Conservation (phyloP, 768 basidiomycete genomes). For the Pilatotrama ljubarskyi region DNA sequence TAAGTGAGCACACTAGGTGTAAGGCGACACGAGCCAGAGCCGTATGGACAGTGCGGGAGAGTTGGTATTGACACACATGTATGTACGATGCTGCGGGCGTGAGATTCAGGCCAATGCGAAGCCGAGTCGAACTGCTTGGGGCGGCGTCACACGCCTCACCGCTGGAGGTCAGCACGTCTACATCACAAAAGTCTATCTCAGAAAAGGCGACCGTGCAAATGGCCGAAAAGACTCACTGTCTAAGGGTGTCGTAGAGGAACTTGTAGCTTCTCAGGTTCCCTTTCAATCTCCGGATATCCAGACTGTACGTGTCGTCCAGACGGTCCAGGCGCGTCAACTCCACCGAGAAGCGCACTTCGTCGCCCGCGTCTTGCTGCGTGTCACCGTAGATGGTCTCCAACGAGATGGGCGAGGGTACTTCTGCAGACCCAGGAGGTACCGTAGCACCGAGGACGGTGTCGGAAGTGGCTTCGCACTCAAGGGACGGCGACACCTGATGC, state of each 20-base stretch:
- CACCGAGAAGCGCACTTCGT: slow-evolving; percentile 95
- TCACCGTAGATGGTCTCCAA: slow-evolving; percentile 78
- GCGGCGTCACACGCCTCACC: slow-evolving; percentile 13
- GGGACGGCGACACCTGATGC: slow-evolving; percentile 16
- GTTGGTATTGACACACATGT: slow-evolving; percentile 18
- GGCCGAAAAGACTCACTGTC: slow-evolving; percentile 62
- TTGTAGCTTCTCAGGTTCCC: slow-evolving; percentile 93
- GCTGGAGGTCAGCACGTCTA: slow-evolving; percentile 33
- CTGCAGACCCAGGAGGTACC: slow-evolving; percentile 13
- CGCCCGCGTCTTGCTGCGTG: slow-evolving; percentile 76
- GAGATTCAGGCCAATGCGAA: slow-evolving; percentile 7
- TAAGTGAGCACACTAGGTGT: slow-evolving; percentile 5
- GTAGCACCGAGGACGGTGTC: slow-evolving; percentile 27
- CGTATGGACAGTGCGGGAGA: slow-evolving; percentile 13
- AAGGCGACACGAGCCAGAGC: slow-evolving; percentile 7
- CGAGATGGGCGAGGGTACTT: slow-evolving; percentile 32
- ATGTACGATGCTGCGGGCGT: slow-evolving; percentile 11
- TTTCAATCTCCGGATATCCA: slow-evolving; percentile 91
- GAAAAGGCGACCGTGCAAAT: neutral
- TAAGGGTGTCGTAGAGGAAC: slow-evolving; percentile 84
- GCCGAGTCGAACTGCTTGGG: neutral
- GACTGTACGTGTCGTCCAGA: slow-evolving; percentile 85
- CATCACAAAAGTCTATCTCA: neutral
- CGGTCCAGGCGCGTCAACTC: slow-evolving; percentile 91
- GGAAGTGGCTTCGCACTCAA: slow-evolving; percentile 25